Base-by-base conservation (phyloP, 352 stramenopile species). In the Pythium insidiosum region DNA sequence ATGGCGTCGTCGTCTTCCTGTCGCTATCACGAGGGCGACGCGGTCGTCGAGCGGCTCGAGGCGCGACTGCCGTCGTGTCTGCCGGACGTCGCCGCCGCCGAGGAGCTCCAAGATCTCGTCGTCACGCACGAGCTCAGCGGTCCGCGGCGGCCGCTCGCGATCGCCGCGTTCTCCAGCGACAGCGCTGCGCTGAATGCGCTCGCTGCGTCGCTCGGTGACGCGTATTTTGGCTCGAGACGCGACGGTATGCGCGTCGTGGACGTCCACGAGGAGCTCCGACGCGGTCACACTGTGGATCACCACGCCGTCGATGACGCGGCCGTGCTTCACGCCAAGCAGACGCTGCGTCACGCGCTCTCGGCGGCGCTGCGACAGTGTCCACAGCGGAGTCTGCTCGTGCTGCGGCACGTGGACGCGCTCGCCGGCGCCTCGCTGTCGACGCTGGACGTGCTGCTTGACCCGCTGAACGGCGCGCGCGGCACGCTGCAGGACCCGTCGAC, bases 381-480 rank as follows among this genome's bases (percentile, higher is more conserved):
- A 2, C 34, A 68, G 23, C 74, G 74, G 38, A 80, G 45, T 20
- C 42, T 87, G 13, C 68, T 84, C 22, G 40, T 87, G 19, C 31
- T 87, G 19, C 55, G 68, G 16, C 73, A 79, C 34, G 51, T 80
- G 4, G 66, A 82, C 30, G 38, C 45, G 33, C 47, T 79, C 6
- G 4, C 10, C 9, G 38, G 61, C 74, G 40, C 65, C 65, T 34
- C 61, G 41, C 54, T 87, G 18, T 69, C 74, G 1, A 61, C 82
- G 34, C 56, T 87, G 10, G 74, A 87, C 49, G 59, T 80, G 25
- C 84, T 87, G 30, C 41, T 87, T 19, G 74, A 87, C 34, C 74
- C 74, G 28, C 53, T 87, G 19, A 87, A 87, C 41, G 74, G 74
- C 56, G 64, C 63, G 13, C 72, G 74, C 31, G 74, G 65, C 12